These are phyloP conservation scores for Vigna reflexopilosa DNA, from an alignment of 306 rosid genomes.

Conservation along the genomic window DNA sequence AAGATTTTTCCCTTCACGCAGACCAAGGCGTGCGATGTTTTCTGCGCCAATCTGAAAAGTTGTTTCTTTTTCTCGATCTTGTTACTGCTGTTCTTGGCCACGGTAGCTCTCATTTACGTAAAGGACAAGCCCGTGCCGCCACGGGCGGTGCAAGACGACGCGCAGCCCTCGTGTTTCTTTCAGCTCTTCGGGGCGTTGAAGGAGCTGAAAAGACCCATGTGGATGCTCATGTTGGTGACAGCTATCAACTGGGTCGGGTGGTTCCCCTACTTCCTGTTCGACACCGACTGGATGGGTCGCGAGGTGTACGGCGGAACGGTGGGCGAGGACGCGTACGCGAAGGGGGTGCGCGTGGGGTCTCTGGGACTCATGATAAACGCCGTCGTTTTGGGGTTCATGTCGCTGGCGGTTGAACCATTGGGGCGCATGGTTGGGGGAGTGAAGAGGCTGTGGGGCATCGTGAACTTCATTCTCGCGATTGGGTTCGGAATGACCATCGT, in stretches of 20 bases:
- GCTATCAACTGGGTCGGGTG: constrained; percentile 76
- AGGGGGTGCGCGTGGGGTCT: constrained; percentile 27
- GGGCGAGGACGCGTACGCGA: constrained; percentile 40
- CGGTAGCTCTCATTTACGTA: constrained; percentile 47
- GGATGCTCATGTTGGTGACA: constrained; percentile 68
- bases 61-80: constrained; percentile 68
- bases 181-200: constrained; percentile 51
- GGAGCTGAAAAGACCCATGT: constrained; percentile 65
- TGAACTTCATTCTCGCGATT: constrained; percentile 38
- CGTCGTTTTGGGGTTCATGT: constrained; percentile 36
- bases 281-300: constrained; percentile 83
- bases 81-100: constrained; percentile 26
- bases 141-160: background rate
- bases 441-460: constrained; percentile 37
- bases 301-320: constrained; percentile 76
- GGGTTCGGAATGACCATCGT: constrained; percentile 37
- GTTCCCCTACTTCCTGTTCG: constrained; percentile 74
- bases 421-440: constrained; percentile 35
- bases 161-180: constrained; percentile 35
- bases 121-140: constrained; percentile 3
- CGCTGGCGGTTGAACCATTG: constrained; percentile 40
- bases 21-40: constrained; percentile 62
- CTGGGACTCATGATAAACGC: constrained; percentile 37
- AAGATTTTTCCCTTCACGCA: constrained; percentile 58
- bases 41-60: constrained; percentile 71